Percentiles rank a stretch among this genome's conserved stretches.
Evolutionary conservation across 2,329 filamentous ascomycete species (phyloP).

Genomic region (Xenoacremonium recifei): DNA sequence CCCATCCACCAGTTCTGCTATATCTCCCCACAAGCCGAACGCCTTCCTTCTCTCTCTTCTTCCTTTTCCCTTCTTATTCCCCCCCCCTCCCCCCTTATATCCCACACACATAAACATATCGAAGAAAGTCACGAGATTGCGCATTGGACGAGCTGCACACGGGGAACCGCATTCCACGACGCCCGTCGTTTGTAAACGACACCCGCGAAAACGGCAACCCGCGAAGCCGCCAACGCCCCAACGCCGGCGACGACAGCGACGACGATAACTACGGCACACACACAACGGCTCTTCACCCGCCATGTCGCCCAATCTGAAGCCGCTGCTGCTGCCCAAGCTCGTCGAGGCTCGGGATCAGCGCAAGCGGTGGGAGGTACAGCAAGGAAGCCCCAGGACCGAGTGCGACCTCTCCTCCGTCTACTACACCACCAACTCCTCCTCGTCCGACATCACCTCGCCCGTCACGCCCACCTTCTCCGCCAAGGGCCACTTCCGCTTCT

Average conservation of each 20-base stretch:
- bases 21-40: not conserved
- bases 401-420: conserved; percentile 39
- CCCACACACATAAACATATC: no score
- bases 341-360: conserved; percentile 39
- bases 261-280: no score
- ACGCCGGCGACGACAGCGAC: conserved; percentile 21
- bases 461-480: conserved; percentile 69
- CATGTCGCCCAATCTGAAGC: conserved; percentile 52
- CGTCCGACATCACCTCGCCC: conserved; percentile 68
- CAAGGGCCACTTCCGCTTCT: conserved; percentile 61
- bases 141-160: no score
- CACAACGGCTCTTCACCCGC: no score
- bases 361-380: conserved; percentile 37
- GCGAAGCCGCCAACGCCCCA: no score
- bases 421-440: conserved; percentile 52
- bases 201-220: not conserved
- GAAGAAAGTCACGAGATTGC: no score
- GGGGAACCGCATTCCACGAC: no score
- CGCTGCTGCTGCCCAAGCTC: conserved; percentile 52
- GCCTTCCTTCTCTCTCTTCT: not conserved
- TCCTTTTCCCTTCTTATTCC: not conserved
- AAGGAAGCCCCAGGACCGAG: conserved; percentile 30
- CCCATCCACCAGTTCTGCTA: not conserved
- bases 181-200: not conserved
- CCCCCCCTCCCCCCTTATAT: no score